Evolutionary conservation across 2,329 filamentous ascomycete genomes (phyloP), one percentile per base, ranked within the genome.

Genomic region (Metarhizium anisopliae): DNA sequence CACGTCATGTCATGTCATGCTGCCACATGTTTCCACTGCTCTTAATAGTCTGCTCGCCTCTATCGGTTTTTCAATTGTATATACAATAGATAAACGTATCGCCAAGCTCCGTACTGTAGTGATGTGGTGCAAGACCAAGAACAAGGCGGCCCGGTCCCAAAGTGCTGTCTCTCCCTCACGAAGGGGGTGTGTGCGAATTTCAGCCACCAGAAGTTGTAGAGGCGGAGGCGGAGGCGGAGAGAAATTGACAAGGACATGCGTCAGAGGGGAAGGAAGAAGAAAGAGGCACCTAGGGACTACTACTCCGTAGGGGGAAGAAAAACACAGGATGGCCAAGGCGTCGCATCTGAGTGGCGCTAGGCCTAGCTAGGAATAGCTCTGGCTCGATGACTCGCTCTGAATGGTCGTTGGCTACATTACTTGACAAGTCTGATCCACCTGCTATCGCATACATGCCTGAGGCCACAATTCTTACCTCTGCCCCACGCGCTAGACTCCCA

Each of bases 321-420:
- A 32, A 14, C 11, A 30, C 13, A 32, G 43, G 20, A 50, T 13
- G 16, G 25, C 25, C 43, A 25, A 47, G 36, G 40, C 52, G 40
- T 47, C 49, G 35, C 49, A 42, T 14, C 49, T 57, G 52, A 52
- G 49, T 52, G 52, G 49, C 47, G 49, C 55, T 52, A 35, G 18
- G 1, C 55, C 42, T 3, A 5, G 7, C 3, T 35, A 2, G 30
- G 4, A 16, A 52, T 49, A 14, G n/a, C n/a, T 35, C 49, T 52
- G 55, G 52, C 5, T 5, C n/a, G 4, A 4, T 40, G 32, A 35
- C 43, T 40, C 32, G 36, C n/a, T 40, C 13, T 54, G 35, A 54
- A 20, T 54, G 32, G 52, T 10, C 32, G 43, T 25, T 40, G 38
- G 38, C 11, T 5, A 40, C 10, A 36, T 36, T 13, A 8, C 13